Evolutionary conservation across 495 filamentous ascomycete genomes (phyloP), one percentile per base, ranked within the genome.

Genomic region (Penicillium crystallinum): DNA sequence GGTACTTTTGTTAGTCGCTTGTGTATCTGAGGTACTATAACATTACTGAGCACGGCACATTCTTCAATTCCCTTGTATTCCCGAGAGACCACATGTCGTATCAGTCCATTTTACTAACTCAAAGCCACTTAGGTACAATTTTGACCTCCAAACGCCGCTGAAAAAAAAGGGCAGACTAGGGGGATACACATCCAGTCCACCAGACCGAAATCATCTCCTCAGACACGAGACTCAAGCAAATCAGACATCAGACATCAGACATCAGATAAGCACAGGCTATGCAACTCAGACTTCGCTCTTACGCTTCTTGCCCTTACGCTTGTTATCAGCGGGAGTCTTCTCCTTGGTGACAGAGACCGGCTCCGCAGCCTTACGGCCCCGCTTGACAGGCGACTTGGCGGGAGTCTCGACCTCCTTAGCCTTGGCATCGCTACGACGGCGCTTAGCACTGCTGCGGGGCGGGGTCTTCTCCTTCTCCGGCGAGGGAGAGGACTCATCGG

Each of bases 251-350:
- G 41, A 46, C 45, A 46, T 43, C 40, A 49, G 21, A 14, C 53
- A 15, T 21, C 7, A 31, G 29, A 53, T 6, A 8, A 31, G 6
- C 29, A 29, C 5, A 10, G 25, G 27, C 9, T 4, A 39, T 43
- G 23, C 3, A 27, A 18, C 36, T 67, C 68, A 74, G 22, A 52
- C 69, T 53, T 77, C 74, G 59, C 77, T 79, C 79, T 86, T 87
- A 65, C 84, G 82, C 81, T 88, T 89, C 78, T 84, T 86, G 53
- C 71, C 71, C 51, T 61, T 73, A 60, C 74, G 72, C 80, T 81
- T 81, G 44, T 57, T 59, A 48, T 83, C 76, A 4, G 56, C 51
- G 14, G 70, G 70, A 17, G 73, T 63, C 11, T 55, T 57, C 9
- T 77, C 44, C 76, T 86, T 86, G 68, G 75, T 80, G 15, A 72